Evolutionary conservation across 129 eudicot genomes (phyloP).

Genomic region (Pittosporum tobira): DNA sequence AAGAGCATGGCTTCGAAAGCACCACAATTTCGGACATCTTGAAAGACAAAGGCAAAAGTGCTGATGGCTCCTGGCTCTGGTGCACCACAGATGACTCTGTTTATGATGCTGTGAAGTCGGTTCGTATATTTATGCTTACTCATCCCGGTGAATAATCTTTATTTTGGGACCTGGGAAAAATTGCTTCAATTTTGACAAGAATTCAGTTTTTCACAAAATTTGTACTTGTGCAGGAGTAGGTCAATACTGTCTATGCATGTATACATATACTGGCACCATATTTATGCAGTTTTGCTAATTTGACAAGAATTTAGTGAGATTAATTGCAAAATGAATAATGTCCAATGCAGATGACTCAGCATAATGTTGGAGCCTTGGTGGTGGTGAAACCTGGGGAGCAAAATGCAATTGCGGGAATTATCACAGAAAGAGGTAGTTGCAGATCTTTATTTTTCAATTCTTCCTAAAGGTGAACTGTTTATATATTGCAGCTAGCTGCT

Average conservation of each 20-base stretch:
- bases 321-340: slow-evolving; percentile 3
- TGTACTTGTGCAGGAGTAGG: not conserved
- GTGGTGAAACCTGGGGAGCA: slow-evolving; percentile 97
- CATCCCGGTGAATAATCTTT: no score
- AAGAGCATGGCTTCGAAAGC: slow-evolving; percentile 97
- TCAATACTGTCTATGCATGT: not conserved
- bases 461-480: not conserved
- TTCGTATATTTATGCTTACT: slow-evolving; percentile 28
- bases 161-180: no score
- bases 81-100: slow-evolving; percentile 93
- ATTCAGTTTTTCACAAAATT: not conserved
- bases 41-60: slow-evolving; percentile 72
- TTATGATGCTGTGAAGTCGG: slow-evolving; percentile 97
- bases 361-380: slow-evolving; percentile 98
- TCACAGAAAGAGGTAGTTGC: no score
- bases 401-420: slow-evolving; percentile 83
- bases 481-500: not conserved
- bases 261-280: not conserved
- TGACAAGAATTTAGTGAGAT: not conserved
- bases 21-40: slow-evolving; percentile 81
- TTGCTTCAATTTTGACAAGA: not conserved
- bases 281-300: not conserved
- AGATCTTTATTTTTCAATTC: no score
- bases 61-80: slow-evolving; percentile 99
- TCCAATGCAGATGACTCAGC: slow-evolving; percentile 84